Percentiles rank a stretch among this genome's conserved stretches.
phyloP scores from a whole-genome alignment of 139 green algal genomes.

The Ettlia oleoabundans region DNA sequence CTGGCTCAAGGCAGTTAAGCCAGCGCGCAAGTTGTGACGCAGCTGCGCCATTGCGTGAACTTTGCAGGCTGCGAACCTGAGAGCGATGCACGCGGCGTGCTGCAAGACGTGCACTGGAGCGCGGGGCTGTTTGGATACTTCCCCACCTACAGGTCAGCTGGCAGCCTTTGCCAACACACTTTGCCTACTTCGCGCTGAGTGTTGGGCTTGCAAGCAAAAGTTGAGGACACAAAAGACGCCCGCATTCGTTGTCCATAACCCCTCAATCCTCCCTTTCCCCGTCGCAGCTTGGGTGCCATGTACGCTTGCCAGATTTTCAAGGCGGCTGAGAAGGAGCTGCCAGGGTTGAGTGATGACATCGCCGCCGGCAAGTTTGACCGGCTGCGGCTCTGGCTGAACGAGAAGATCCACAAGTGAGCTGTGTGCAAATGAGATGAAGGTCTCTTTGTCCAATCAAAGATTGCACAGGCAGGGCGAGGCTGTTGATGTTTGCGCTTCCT shows the following conservation, averaged over 20 bases:
- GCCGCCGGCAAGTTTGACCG: constrained; percentile 74
- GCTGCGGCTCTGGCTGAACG: constrained; percentile 81
- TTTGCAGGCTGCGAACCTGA: constrained; percentile 51
- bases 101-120: constrained; percentile 92
- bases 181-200: too few relatives aligned
- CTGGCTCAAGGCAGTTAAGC: too few relatives aligned
- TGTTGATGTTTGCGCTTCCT: too few relatives aligned
- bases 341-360: constrained; percentile 72
- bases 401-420: constrained; percentile 77
- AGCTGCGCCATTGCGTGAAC: too few relatives aligned
- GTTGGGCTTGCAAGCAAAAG: too few relatives aligned
- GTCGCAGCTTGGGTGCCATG: constrained; percentile 77
- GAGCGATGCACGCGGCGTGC: constrained; percentile 74
- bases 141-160: constrained; percentile 73
- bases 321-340: constrained; percentile 59
- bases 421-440: too few relatives aligned
- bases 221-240: too few relatives aligned
- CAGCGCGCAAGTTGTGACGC: too few relatives aligned
- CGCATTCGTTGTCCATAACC: background rate
- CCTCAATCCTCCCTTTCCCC: background rate
- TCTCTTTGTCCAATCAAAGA: too few relatives aligned
- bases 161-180: too few relatives aligned
- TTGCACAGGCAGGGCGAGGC: too few relatives aligned
- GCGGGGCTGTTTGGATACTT: constrained; percentile 86
- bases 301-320: constrained; percentile 79